Conservation (phyloP, 257 asterid species). For the Oldenlandia corymbosa region DNA sequence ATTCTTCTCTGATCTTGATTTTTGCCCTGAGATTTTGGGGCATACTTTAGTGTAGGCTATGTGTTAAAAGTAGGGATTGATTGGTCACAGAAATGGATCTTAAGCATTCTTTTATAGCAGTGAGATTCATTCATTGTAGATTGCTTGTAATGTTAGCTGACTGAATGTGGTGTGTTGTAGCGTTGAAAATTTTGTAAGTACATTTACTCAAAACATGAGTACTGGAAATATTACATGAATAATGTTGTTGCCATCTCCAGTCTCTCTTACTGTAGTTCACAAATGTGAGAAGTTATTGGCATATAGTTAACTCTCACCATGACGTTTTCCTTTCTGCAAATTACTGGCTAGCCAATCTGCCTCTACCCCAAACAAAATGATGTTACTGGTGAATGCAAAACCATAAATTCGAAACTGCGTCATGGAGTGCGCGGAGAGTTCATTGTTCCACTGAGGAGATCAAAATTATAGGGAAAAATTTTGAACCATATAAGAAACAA, state of each 20-base stretch:
- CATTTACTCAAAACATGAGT: background rate
- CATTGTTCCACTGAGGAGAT: no score
- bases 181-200: background rate
- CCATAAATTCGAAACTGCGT: no score
- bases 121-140: slow-evolving; percentile 15
- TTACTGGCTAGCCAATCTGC: background rate
- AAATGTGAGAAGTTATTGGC: background rate
- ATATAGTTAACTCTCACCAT: background rate
- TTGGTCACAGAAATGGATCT: slow-evolving; percentile 26
- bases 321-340: background rate
- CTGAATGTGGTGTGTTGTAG: slow-evolving; percentile 3
- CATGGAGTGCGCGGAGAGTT: no score
- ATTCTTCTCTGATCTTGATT: slow-evolving; percentile 2
- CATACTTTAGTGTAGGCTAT: slow-evolving; percentile 25
- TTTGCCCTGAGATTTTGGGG: slow-evolving; percentile 14
- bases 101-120: slow-evolving; percentile 30
- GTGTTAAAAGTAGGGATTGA: slow-evolving; percentile 38
- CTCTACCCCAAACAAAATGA: no score
- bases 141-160: slow-evolving; percentile 10
- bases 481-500: no score
- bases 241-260: no score
- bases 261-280: no score
- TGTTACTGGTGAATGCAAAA: no score
- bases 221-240: no score
- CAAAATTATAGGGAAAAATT: no score